A percentile compares a stretch with the other conserved stretches of the same genome.
phyloP scores from a whole-genome alignment of 179 eudicot genomes.

The Heliamphora pulchella region DNA sequence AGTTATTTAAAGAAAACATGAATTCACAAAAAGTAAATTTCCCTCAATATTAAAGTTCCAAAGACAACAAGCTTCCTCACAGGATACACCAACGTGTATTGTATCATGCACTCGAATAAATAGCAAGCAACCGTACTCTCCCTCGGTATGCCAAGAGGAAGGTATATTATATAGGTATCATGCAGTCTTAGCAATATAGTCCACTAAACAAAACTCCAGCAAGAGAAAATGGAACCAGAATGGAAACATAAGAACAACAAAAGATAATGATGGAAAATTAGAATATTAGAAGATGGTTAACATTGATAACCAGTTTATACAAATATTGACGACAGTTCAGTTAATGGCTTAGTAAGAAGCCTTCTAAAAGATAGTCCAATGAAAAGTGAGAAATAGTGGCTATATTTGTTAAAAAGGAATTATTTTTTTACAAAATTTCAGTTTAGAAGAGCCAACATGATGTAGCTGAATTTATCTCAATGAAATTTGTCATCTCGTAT shows the following conservation, averaged over 20 bases:
- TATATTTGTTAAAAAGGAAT: background rate
- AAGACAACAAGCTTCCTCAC: background rate
- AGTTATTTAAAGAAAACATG: background rate
- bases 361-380: background rate
- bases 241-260: background rate
- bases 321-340: background rate
- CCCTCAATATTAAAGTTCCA: background rate
- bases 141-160: too few relatives aligned
- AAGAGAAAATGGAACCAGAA: background rate
- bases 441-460: background rate
- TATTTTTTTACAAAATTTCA: background rate
- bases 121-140: background rate
- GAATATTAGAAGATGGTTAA: background rate
- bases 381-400: background rate
- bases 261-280: background rate
- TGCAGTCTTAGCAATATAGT: too few relatives aligned
- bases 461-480: background rate
- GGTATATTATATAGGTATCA: too few relatives aligned
- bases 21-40: background rate
- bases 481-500: background rate
- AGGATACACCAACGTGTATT: background rate
- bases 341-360: background rate
- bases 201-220: background rate
- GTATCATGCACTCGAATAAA: background rate
- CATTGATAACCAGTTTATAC: background rate